Percentiles rank a stretch among this genome's conserved stretches.
phyloP scores from a whole-genome alignment of 2,329 filamentous ascomycete genomes.

The Diaporthe capsici region DNA sequence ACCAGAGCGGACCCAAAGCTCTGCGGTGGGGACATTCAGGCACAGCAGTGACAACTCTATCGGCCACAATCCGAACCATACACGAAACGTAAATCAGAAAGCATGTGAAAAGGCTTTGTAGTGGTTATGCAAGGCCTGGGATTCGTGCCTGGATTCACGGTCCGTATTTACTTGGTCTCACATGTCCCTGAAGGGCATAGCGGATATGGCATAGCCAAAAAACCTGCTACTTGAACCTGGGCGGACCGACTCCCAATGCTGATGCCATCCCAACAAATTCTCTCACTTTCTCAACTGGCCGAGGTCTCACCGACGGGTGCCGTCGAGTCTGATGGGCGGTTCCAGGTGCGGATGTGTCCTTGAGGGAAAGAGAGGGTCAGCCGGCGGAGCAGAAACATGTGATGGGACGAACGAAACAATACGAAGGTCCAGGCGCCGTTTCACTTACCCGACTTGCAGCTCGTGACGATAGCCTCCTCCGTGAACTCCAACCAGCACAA shows the following conservation, averaged over 20 bases:
- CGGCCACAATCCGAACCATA: slow-evolving; percentile 36
- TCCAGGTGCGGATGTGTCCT: slow-evolving; percentile 61
- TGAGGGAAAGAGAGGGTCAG: slow-evolving; percentile 18
- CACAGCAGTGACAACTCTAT: slow-evolving; percentile 33
- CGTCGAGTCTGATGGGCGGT: slow-evolving; percentile 55
- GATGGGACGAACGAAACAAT: neutral
- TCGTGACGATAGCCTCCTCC: slow-evolving; percentile 91
- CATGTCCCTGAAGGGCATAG: slow-evolving; percentile 18
- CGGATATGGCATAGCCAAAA: slow-evolving; percentile 6
- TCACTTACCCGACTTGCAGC: slow-evolving; percentile 86
- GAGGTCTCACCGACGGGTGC: slow-evolving; percentile 45
- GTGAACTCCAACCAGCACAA: slow-evolving; percentile 94
- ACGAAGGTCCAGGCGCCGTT: neutral
- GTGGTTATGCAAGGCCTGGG: slow-evolving; percentile 33
- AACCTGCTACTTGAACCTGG: slow-evolving; percentile 6
- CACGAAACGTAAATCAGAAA: slow-evolving; percentile 4
- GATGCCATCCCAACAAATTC: slow-evolving; percentile 27
- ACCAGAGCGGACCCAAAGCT: slow-evolving; percentile 6
- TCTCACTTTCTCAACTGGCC: slow-evolving; percentile 31
- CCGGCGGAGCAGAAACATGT: slow-evolving; percentile 7
- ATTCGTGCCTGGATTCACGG: slow-evolving; percentile 25
- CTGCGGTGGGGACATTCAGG: slow-evolving; percentile 22
- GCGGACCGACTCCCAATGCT: slow-evolving; percentile 15
- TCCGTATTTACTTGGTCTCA: neutral
- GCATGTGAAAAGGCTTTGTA: slow-evolving; percentile 29